These are phyloP conservation scores for Microcyclospora pomicola DNA, from an alignment of 2,329 filamentous ascomycete species.

Conservation along the genomic window DNA sequence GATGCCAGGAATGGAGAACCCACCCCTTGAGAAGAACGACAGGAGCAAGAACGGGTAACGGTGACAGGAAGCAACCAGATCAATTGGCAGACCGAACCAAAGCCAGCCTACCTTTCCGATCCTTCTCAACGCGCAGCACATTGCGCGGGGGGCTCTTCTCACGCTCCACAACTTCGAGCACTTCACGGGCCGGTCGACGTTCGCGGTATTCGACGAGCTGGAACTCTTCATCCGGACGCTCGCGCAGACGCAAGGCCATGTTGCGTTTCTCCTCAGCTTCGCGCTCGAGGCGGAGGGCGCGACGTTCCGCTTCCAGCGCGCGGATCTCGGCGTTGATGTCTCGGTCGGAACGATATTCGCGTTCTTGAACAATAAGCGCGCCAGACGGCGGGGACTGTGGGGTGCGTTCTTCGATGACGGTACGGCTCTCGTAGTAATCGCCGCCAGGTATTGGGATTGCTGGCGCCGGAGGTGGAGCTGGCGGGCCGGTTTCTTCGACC, in stretches of 20 bases:
- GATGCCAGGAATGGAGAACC: neutral
- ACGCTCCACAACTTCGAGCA: constrained; percentile 41
- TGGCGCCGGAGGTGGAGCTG: constrained; percentile 8
- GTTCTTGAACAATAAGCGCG: constrained; percentile 36
- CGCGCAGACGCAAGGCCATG: constrained; percentile 28
- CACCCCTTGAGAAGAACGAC: neutral
- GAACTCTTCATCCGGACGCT: constrained; percentile 37
- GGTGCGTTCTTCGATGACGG: constrained; percentile 17
- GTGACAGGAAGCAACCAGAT: constrained; percentile 25
- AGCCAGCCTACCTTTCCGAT: constrained; percentile 92
- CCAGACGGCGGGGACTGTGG: constrained; percentile 3
- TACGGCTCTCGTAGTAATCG: constrained; percentile 14
- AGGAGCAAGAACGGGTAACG: no score
- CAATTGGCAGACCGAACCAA: constrained; percentile 64
- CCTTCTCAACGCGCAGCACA: constrained; percentile 62
- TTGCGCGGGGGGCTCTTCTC: constrained; percentile 34
- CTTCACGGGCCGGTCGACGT: constrained; percentile 40
- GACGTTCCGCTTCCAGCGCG: constrained; percentile 53
- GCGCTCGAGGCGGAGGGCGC: constrained; percentile 43
- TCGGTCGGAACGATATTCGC: constrained; percentile 36
- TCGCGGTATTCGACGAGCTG: constrained; percentile 34
- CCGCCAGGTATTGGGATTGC: neutral
- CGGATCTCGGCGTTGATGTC: constrained; percentile 62
- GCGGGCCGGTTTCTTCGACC: constrained; percentile 16
- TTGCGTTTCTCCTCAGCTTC: constrained; percentile 31